Base-by-base conservation (phyloP, 257 asterid genomes). In the Plectranthus barbatus region DNA sequence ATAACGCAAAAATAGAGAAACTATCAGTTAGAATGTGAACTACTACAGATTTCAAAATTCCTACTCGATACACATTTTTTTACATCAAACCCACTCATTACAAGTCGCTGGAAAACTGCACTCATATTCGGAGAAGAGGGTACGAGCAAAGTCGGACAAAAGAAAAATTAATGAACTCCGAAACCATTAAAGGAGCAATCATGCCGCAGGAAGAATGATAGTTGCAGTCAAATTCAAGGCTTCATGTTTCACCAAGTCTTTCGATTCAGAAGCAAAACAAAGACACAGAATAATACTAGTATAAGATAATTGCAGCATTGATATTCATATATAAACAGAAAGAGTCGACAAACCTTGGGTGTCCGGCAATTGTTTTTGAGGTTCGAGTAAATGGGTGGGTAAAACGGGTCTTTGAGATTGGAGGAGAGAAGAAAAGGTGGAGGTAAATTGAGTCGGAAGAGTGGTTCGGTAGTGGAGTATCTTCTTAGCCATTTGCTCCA, bases 401-500 rank as follows among this genome's bases (percentile, higher is more conserved):
- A 64, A 66, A 55, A 66, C 45, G 39, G 92, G 90, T 67, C 79
- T 66, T 53, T 79, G 88, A 41, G 92, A 54, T 11, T 76, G 81
- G 59, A 88, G 80, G 56, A 77, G 48, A 50, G 95, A 68, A 41
- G 86, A 58, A 37, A 85, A 63, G 15, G 80, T 67, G 67, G 84
- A 74, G 60, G 56, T 73, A 64, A 86, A 81, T 59, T 83, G 84
- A 67, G 52, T 78, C 33, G 87, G 77, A 5, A 88, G 69, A n/a
- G 69, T 72, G 53, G 77, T 67, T 53, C 96, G 74, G 79, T 68
- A 83, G 1, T 83, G 66, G 56, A 72, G 67, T 11, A 80, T 31
- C 64, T 70, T 79, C 61, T 84, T 74, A 6, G 91, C 89, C 76
- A 88, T 74, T 64, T 74, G 70, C 40, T 74, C 76, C 26, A 91